A percentile compares a stretch with the other conserved stretches of the same genome.
Conservation (phyloP, 148 eudicot genomes). For the Rhododendron griersonianum region DNA sequence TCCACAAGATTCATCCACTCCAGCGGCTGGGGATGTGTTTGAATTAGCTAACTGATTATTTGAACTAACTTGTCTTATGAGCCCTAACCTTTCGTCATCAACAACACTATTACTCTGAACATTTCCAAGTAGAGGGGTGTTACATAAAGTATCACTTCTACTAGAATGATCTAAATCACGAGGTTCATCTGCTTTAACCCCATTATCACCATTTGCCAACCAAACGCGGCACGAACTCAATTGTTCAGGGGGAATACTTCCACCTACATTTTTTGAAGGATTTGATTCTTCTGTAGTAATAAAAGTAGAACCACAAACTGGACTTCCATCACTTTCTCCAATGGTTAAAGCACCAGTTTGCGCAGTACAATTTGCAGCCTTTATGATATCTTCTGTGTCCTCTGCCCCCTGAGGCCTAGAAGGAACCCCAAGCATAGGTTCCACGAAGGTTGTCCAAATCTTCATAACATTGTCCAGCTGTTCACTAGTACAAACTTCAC, state of each 20-base stretch:
- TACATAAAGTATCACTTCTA: slow-evolving; percentile 15
- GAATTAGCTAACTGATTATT: slow-evolving; percentile 24
- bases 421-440: slow-evolving; percentile 70
- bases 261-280: slow-evolving; percentile 34
- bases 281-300: slow-evolving; percentile 26
- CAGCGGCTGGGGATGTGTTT: slow-evolving; percentile 22
- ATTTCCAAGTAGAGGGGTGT: slow-evolving; percentile 32
- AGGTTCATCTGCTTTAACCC: slow-evolving; percentile 39
- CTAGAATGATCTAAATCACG: slow-evolving; percentile 25
- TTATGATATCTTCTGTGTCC: slow-evolving; percentile 42
- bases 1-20: slow-evolving; percentile 37
- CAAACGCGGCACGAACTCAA: slow-evolving; percentile 21
- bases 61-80: slow-evolving; percentile 22
- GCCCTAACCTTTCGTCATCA: slow-evolving; percentile 20
- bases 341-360: slow-evolving; percentile 25
- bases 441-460: slow-evolving; percentile 79
- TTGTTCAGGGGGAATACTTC: slow-evolving; percentile 19
- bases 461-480: slow-evolving; percentile 80
- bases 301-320: slow-evolving; percentile 21
- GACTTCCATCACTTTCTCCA: slow-evolving; percentile 37
- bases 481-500: slow-evolving; percentile 69
- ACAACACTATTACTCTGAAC: slow-evolving; percentile 17
- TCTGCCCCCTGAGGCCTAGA: slow-evolving; percentile 41
- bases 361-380: slow-evolving; percentile 25
- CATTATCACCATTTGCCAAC: slow-evolving; percentile 27